These are phyloP conservation scores for Tolypocladium inflatum DNA, from an alignment of 2,329 filamentous ascomycete genomes.

Conservation along the genomic window DNA sequence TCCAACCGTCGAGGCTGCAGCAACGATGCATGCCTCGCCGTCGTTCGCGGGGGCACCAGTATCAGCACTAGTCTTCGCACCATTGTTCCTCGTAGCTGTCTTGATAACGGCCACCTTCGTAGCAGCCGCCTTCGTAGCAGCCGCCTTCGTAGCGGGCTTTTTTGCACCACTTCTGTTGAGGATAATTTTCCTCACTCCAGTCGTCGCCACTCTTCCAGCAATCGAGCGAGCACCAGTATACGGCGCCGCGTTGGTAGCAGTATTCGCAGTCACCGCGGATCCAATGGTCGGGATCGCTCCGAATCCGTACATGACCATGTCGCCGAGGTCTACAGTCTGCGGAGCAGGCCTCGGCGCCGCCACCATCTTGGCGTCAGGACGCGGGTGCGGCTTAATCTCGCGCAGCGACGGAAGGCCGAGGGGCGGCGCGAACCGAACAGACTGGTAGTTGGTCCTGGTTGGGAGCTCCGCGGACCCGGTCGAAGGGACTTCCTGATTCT, in stretches of 20 bases:
- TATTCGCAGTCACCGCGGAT: slow-evolving; percentile 1
- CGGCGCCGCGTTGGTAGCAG: slow-evolving; percentile 1
- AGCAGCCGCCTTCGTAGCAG: not conserved
- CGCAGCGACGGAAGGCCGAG: slow-evolving; percentile 3
- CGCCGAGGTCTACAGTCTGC: not conserved
- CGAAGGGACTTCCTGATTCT: slow-evolving; percentile 18
- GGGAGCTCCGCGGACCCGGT: slow-evolving; percentile 9
- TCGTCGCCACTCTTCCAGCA: not conserved
- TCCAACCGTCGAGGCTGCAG: not conserved
- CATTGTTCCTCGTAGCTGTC: no score
- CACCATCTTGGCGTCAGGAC: slow-evolving; percentile 8
- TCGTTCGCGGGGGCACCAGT: not conserved
- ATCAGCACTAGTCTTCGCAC: not conserved
- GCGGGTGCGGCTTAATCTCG: not conserved
- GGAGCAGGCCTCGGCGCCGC: slow-evolving; percentile 4
- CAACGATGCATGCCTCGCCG: not conserved
- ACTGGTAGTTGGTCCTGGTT: not conserved
- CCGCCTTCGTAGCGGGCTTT: not conserved
- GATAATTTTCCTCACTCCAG: not conserved
- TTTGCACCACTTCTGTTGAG: not conserved
- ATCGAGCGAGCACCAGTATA: not conserved
- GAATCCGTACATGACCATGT: slow-evolving; percentile 8
- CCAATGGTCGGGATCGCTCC: slow-evolving; percentile 10
- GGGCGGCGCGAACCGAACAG: slow-evolving; percentile 2
- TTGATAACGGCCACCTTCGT: no score